These are phyloP conservation scores for Sequoiadendron giganteum DNA, from an alignment of 75 land plant species.

Conservation along the genomic window DNA sequence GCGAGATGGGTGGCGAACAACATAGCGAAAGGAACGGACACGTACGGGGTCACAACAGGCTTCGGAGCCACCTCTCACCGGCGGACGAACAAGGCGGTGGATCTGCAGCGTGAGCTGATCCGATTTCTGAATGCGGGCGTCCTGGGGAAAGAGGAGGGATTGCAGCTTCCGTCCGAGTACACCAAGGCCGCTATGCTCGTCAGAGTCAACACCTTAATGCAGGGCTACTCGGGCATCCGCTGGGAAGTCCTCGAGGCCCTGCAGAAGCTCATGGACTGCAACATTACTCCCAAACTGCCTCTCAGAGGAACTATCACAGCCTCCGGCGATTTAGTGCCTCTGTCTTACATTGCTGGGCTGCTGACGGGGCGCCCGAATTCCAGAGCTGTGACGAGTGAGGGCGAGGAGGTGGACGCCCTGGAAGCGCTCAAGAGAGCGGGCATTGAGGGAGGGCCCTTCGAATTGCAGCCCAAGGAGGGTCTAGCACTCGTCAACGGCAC, in stretches of 20 bases:
- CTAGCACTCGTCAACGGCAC: constrained; percentile 80
- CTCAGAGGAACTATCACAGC: constrained; percentile 71
- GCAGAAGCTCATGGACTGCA: constrained; percentile 43
- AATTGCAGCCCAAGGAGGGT: constrained; percentile 75
- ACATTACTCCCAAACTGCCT: constrained; percentile 61
- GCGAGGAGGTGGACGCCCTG: constrained; percentile 26
- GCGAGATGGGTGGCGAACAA: constrained; percentile 21
- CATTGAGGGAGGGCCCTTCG: constrained; percentile 24
- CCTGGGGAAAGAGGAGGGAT: constrained; percentile 11
- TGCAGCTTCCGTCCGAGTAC: constrained; percentile 40
- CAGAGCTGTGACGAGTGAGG: constrained; percentile 28
- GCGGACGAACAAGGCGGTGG: constrained; percentile 21
- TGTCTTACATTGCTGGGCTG: constrained; percentile 74
- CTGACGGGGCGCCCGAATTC: constrained; percentile 68
- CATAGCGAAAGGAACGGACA: constrained; percentile 19
- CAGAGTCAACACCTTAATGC: constrained; percentile 64
- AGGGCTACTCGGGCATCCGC: constrained; percentile 76
- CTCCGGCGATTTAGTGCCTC: constrained; percentile 70
- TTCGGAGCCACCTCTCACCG: constrained; percentile 42
- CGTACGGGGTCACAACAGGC: constrained; percentile 39
- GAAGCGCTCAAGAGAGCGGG: constrained; percentile 52
- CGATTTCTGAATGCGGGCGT: constrained; percentile 42
- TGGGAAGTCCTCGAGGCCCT: constrained; percentile 71
- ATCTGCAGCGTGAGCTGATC: constrained; percentile 39
- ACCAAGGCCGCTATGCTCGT: constrained; percentile 71